phyloP scores from a whole-genome alignment of 441 rosid species.

The Kokia cookei region DNA sequence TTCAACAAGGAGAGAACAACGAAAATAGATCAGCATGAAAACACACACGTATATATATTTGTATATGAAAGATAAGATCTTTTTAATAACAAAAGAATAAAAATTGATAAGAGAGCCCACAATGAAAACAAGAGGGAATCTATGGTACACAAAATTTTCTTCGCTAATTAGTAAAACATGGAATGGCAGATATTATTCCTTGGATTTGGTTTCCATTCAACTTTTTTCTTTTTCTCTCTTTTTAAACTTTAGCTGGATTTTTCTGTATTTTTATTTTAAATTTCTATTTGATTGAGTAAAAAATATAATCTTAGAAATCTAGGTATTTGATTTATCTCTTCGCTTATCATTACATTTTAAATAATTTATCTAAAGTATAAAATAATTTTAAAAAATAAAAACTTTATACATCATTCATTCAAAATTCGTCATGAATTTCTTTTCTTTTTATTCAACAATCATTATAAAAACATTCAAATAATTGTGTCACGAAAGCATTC shows the following conservation, averaged over 20 bases:
- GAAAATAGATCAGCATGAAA: conserved; percentile 9
- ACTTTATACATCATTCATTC: too few species aligned
- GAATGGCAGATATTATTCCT: conserved; percentile 13
- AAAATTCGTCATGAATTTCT: too few species aligned
- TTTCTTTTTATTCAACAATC: too few species aligned
- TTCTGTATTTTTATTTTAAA: neutral
- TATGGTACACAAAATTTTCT: neutral
- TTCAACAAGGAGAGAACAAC: neutral
- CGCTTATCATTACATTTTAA: too few species aligned
- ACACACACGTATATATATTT: neutral
- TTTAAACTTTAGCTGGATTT: neutral
- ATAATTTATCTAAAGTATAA: too few species aligned
- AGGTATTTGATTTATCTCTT: neutral
- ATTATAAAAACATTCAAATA: too few species aligned
- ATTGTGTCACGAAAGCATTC: too few species aligned
- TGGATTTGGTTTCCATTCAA: conserved; percentile 8
- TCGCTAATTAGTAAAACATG: neutral
- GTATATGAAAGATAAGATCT: neutral
- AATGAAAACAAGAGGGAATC: neutral
- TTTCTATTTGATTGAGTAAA: too few species aligned
- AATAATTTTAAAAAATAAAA: too few species aligned
- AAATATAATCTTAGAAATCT: too few species aligned
- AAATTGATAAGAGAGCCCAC: conserved; percentile 11
- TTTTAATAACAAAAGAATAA: neutral
- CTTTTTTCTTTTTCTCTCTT: neutral